These are phyloP conservation scores for Lepidium sativum DNA, from an alignment of 345 rosid species.

Conservation along the genomic window DNA sequence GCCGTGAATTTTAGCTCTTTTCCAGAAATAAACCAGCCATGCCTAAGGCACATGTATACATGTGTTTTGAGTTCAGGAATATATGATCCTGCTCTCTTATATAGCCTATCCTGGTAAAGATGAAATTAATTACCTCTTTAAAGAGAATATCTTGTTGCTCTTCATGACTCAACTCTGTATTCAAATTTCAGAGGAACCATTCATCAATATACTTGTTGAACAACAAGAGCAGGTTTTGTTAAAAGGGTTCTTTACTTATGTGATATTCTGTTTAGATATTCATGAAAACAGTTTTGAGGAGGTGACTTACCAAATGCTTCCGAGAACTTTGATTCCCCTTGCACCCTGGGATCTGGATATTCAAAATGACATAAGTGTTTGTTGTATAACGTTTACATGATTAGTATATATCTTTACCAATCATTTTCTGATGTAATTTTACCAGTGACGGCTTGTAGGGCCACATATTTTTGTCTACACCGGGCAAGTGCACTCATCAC, in stretches of 20 bases:
- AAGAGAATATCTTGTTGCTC: constrained; percentile 86
- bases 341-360: constrained; percentile 52
- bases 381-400: background rate
- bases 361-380: background rate
- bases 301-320: constrained; percentile 74
- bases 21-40: constrained; percentile 79
- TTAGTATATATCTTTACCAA: background rate
- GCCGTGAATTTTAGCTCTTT: constrained; percentile 62
- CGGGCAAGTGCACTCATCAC: constrained; percentile 54
- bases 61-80: background rate
- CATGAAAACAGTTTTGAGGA: background rate
- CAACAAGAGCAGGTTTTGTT: background rate
- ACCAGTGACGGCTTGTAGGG: constrained; percentile 44
- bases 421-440: background rate
- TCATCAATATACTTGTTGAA: background rate
- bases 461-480: constrained; percentile 46
- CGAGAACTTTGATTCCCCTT: constrained; percentile 55
- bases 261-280: background rate
- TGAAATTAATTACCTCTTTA: constrained; percentile 49
- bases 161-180: constrained; percentile 63
- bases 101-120: background rate
- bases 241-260: background rate
- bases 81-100: background rate
- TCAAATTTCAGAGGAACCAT: constrained; percentile 1
- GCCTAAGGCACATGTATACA: constrained; percentile 38